These are phyloP conservation scores for Fusarium torreyae DNA, from an alignment of 2,329 filamentous ascomycete genomes.

Conservation along the genomic window DNA sequence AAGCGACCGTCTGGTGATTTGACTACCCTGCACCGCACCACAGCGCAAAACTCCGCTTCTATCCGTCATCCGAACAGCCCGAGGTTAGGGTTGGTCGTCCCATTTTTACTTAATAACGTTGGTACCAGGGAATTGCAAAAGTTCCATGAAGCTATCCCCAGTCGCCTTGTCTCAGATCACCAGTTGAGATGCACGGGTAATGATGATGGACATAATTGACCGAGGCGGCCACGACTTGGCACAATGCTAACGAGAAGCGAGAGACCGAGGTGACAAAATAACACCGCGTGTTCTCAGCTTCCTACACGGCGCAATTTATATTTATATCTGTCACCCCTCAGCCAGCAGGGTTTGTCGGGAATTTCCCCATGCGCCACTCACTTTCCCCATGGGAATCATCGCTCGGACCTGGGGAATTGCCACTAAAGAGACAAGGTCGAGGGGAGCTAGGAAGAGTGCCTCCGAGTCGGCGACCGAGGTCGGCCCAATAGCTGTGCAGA, in stretches of 20 bases:
- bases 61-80: constrained; percentile 13
- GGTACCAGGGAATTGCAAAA: neutral
- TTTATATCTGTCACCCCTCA: neutral
- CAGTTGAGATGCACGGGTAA: neutral
- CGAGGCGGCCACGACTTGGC: constrained; percentile 27
- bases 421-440: constrained; percentile 13
- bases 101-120: constrained; percentile 11
- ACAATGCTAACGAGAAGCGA: neutral
- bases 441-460: constrained; percentile 27
- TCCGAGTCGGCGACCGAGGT: constrained; percentile 35
- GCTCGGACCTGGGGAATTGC: constrained; percentile 28
- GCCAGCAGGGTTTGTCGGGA: constrained; percentile 17
- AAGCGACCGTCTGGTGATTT: neutral
- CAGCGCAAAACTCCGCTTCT: constrained; percentile 6
- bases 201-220: constrained; percentile 30
- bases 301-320: fast-evolving
- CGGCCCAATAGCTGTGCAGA: constrained; percentile 1
- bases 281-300: fast-evolving
- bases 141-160: constrained; percentile 22
- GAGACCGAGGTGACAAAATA: neutral
- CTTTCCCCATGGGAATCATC: constrained; percentile 35
- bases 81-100: constrained; percentile 14
- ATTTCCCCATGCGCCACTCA: constrained; percentile 23
- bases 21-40: neutral
- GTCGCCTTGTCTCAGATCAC: neutral